A percentile compares a stretch with the other conserved stretches of the same genome.
phyloP scores from a whole-genome alignment of 1,284 basidiomycete species.

The Tetrapyrgos nigripes region DNA sequence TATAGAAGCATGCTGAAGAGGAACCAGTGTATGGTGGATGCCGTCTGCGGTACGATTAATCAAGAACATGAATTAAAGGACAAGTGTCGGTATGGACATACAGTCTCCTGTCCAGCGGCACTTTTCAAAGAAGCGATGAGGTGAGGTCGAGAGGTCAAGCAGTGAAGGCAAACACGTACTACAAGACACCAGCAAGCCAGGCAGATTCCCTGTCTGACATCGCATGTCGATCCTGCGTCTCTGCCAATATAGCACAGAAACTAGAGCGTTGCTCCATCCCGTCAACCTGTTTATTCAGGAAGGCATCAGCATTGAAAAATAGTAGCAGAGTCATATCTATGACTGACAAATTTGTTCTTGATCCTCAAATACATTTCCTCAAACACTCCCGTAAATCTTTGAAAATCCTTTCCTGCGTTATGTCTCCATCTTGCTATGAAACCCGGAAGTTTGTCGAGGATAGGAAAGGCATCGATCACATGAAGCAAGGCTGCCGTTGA shows the following conservation, averaged over 20 bases:
- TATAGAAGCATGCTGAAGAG: background rate
- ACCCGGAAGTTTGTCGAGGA: slow-evolving; percentile 3
- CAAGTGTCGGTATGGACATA: too few species aligned
- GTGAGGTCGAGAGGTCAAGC: too few species aligned
- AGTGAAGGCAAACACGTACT: too few species aligned
- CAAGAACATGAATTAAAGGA: too few species aligned
- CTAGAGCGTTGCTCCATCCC: too few species aligned
- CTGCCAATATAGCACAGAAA: too few species aligned
- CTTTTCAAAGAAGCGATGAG: background rate
- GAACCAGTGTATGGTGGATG: background rate
- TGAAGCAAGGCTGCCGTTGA: background rate
- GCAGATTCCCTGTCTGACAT: too few species aligned
- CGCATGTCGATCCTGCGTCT: too few species aligned
- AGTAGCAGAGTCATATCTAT: background rate
- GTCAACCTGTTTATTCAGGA: too few species aligned
- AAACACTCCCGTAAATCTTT: background rate
- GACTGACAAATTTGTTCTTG: background rate
- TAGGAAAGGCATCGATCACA: background rate
- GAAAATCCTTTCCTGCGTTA: background rate
- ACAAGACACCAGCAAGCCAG: too few species aligned
- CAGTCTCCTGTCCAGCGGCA: background rate
- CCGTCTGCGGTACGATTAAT: background rate
- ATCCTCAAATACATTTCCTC: background rate
- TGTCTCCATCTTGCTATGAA: slow-evolving; percentile 4
- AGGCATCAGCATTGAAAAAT: background rate